Percentiles rank a stretch among this genome's conserved stretches.
These are phyloP conservation scores for Torrubiellomyces zombiae DNA, from an alignment of 2,329 filamentous ascomycete species.

Conservation along the genomic window DNA sequence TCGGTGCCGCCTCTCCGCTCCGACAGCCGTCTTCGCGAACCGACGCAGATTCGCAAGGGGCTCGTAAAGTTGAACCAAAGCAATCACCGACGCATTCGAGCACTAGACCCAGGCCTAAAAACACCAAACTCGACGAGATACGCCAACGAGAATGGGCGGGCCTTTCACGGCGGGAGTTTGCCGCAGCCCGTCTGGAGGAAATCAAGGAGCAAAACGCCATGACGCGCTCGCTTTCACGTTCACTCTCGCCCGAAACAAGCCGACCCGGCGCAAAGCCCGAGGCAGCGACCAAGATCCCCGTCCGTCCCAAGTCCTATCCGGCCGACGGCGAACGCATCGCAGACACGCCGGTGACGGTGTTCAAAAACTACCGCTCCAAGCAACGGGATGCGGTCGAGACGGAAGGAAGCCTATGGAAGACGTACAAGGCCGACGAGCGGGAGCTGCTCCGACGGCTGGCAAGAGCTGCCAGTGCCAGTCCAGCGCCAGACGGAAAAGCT, in stretches of 20 bases:
- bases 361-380: conserved; percentile 10
- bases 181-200: conserved; percentile 33
- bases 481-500: no score
- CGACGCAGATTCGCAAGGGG: conserved; percentile 20
- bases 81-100: conserved; percentile 15
- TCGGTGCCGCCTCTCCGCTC: conserved; percentile 4
- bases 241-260: conserved; percentile 23
- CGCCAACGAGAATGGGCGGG: conserved; percentile 24
- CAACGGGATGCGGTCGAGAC: conserved; percentile 1
- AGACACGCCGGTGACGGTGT: conserved; percentile 25
- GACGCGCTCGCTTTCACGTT: conserved; percentile 24
- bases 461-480: conserved; percentile 28
- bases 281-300: conserved; percentile 6
- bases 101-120: conserved; percentile 15
- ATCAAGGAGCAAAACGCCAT: conserved; percentile 33
- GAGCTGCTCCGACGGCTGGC: conserved; percentile 33
- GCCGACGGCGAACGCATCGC: conserved; percentile 17
- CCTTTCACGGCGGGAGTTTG: conserved; percentile 27
- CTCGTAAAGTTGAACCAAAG: conserved; percentile 15
- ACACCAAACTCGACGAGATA: conserved; percentile 33
- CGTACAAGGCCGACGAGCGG: conserved; percentile 14
- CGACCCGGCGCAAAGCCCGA: conserved; percentile 13
- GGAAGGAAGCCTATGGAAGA: conserved; percentile 1
- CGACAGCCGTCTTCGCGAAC: conserved; percentile 10
- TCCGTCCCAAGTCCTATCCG: conserved; percentile 4